phyloP scores from a whole-genome alignment of 2,329 filamentous ascomycete genomes.

The Pleurostoma richardsiae region DNA sequence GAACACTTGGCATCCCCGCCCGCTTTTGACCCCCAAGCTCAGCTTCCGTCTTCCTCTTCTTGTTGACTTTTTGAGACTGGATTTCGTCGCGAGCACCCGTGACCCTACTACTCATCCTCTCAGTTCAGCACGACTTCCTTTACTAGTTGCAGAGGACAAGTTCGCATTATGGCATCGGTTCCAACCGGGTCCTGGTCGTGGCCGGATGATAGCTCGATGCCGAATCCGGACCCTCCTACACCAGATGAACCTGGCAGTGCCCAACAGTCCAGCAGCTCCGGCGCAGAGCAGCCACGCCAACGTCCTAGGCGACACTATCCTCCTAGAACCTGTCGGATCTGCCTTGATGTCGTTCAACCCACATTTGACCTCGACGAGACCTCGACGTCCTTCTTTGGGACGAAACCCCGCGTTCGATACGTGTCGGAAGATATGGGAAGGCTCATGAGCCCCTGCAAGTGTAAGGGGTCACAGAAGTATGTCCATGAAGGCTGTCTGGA shows the following conservation, averaged over 20 bases:
- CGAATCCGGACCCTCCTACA: too few relatives aligned
- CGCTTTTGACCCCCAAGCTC: too few relatives aligned
- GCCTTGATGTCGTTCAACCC: constrained; percentile 62
- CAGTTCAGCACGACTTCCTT: too few relatives aligned
- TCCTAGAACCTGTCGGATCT: constrained; percentile 81
- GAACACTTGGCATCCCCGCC: too few relatives aligned
- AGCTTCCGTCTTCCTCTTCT: too few relatives aligned
- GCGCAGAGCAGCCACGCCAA: constrained; percentile 11
- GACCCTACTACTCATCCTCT: too few relatives aligned
- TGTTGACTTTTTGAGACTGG: too few relatives aligned
- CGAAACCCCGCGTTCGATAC: constrained; percentile 42
- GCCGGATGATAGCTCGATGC: too few relatives aligned
- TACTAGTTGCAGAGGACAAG: too few relatives aligned
- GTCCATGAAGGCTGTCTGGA: constrained; percentile 89
- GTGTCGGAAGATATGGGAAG: constrained; percentile 73
- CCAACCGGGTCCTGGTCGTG: too few relatives aligned
- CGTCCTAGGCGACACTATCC: constrained; percentile 49
- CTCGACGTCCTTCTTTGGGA: constrained; percentile 25
- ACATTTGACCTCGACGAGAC: constrained; percentile 33
- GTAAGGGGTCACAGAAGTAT: constrained; percentile 88
- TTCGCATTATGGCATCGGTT: too few relatives aligned
- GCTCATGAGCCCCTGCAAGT: constrained; percentile 84
- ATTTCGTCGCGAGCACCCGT: too few relatives aligned
- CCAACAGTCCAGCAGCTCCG: neutral
- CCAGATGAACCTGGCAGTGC: neutral